Evolutionary conservation across 306 rosid genomes (phyloP), one percentile per base, ranked within the genome.

Genomic region (Castanea mollissima): DNA sequence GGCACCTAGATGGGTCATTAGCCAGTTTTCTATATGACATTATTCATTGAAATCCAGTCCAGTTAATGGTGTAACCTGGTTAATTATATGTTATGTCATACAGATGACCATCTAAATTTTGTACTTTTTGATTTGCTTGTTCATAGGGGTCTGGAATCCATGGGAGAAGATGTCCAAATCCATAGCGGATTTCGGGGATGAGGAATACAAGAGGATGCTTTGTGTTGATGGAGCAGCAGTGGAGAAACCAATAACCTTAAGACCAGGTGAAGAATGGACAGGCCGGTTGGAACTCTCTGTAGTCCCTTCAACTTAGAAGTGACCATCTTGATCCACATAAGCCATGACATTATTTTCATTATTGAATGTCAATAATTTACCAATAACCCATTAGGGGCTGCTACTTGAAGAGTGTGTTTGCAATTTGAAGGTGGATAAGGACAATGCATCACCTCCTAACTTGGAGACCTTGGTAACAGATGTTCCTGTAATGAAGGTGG

Each of bases 91-190:
- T 2, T 16, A 55, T 23, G 21, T n/a, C 71, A 41, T 35, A 25
- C 4, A 34, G n/a, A 69, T 55, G 14, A 6, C 21, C 55, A 35
- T 58, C 41, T 14, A 55, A 65, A 34, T 13, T 65, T 20, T 19
- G 25, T 38, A 32, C 1, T 27, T 65, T 6, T 6, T 20, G 59
- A 34, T n/a, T 69, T 80, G 76, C 54, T 58, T 79, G 78, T 78
- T 38, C 68, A 27, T 77, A 95, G 98, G 86, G 88, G 97, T 95
- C 23, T 92, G 99, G 99, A 93, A 95, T 87, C 99, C 99, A 0
- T 95, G 98, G 99, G 96, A 89, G 69, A 94, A 81, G 85, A 91
- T 88, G 54, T 79, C 94, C 0, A 91, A 89, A 85, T 25, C 90
- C 7, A 81, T 91, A 7, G 80, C 12, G 1, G 99, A 93, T 88